A percentile compares a stretch with the other conserved stretches of the same genome.
phyloP scores from a whole-genome alignment of 495 filamentous ascomycete species.

The Penicillium simplicissimum region DNA sequence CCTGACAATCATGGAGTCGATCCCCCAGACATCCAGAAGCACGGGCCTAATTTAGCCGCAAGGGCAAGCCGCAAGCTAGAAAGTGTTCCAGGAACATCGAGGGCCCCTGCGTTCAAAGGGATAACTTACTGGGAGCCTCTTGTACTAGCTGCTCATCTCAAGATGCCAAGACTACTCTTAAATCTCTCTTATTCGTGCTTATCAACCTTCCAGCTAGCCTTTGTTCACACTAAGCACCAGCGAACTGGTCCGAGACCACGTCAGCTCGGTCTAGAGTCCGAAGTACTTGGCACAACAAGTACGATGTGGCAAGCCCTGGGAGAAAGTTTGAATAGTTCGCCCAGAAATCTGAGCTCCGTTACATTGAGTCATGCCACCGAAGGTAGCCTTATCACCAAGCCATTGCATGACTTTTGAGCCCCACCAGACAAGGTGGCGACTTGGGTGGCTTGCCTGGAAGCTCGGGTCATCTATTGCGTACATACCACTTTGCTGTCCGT shows the following conservation, averaged over 20 bases:
- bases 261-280: not conserved
- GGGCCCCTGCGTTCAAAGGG: slow-evolving; percentile 30
- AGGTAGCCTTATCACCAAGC: slow-evolving; percentile 11
- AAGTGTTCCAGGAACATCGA: slow-evolving; percentile 12
- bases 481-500: slow-evolving; percentile 16
- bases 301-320: slow-evolving; percentile 2
- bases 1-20: not conserved
- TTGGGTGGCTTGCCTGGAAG: slow-evolving; percentile 17
- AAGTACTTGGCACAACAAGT: not conserved
- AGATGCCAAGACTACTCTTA: slow-evolving; percentile 14
- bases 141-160: not conserved
- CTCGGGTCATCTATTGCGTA: slow-evolving; percentile 12
- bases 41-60: slow-evolving; percentile 22
- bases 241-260: not conserved
- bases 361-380: slow-evolving; percentile 26
- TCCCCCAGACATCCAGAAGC: slow-evolving; percentile 6
- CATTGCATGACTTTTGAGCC: slow-evolving; percentile 12
- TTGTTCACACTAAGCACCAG: not conserved
- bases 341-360: slow-evolving; percentile 18
- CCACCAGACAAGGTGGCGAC: slow-evolving; percentile 19
- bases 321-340: slow-evolving; percentile 22
- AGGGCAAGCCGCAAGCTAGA: slow-evolving; percentile 15
- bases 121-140: slow-evolving; percentile 20
- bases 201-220: not conserved
- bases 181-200: not conserved